Conservation (phyloP, 352 stramenopile genomes). For the Globisporangium megalacanthum region DNA sequence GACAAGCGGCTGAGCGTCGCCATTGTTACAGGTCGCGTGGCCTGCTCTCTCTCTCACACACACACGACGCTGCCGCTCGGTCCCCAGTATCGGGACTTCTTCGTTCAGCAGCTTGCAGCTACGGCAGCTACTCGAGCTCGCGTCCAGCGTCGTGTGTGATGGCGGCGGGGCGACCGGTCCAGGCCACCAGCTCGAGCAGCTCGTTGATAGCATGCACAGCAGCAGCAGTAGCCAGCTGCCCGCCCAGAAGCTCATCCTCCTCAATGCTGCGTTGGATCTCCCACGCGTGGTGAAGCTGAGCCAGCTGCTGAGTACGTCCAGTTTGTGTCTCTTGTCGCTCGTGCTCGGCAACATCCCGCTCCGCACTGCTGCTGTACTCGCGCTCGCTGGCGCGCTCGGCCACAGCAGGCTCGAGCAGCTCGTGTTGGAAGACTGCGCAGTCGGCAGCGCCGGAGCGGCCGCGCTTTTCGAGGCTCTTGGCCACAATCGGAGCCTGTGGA, state of each 20-base stretch:
- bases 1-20: background rate
- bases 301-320: constrained; percentile 27
- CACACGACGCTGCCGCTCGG: background rate
- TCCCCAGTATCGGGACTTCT: constrained; percentile 19
- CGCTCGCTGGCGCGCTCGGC: constrained; percentile 38
- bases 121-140: constrained; percentile 47
- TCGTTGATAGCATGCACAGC: constrained; percentile 41
- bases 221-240: constrained; percentile 19
- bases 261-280: constrained; percentile 45
- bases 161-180: constrained; percentile 17
- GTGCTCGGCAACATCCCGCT: constrained; percentile 57
- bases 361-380: constrained; percentile 24
- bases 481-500: constrained; percentile 52
- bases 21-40: background rate
- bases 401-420: constrained; percentile 58
- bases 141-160: constrained; percentile 58
- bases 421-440: constrained; percentile 55
- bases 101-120: constrained; percentile 40
- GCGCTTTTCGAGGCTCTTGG: constrained; percentile 44
- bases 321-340: constrained; percentile 36
- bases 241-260: constrained; percentile 64
- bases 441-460: constrained; percentile 44
- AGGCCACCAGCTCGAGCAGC: constrained; percentile 36
- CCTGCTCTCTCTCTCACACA: background rate
- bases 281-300: constrained; percentile 27